These are phyloP conservation scores for Lippia alba DNA, from an alignment of 305 asterid species.

Conservation along the genomic window DNA sequence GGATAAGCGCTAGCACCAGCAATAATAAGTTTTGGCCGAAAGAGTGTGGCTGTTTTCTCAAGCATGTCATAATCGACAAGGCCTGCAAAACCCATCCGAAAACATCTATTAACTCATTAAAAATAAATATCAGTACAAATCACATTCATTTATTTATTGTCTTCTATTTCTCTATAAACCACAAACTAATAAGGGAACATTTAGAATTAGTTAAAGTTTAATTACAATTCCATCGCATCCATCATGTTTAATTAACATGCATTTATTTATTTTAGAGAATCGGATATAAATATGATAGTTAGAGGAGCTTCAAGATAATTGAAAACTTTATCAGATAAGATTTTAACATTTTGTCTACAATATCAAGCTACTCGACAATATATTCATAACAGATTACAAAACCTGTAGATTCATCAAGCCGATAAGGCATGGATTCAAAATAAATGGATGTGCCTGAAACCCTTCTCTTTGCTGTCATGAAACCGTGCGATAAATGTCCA, in stretches of 20 bases:
- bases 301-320: too few relatives aligned
- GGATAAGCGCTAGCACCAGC: slow-evolving; percentile 98
- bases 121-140: too few relatives aligned
- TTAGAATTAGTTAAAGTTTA: too few relatives aligned
- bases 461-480: slow-evolving; percentile 94
- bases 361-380: background rate
- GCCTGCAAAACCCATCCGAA: slow-evolving; percentile 50
- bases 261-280: too few relatives aligned
- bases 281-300: too few relatives aligned
- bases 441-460: slow-evolving; percentile 95
- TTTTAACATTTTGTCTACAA: background rate
- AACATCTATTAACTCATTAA: slow-evolving; percentile 1
- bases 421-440: slow-evolving; percentile 96
- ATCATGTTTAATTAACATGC: too few relatives aligned
- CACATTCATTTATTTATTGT: too few relatives aligned
- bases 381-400: background rate
- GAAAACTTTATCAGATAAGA: too few relatives aligned
- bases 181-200: too few relatives aligned
- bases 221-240: too few relatives aligned
- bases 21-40: slow-evolving; percentile 96
- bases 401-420: slow-evolving; percentile 92
- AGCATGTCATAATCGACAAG: slow-evolving; percentile 92
- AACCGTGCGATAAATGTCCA: slow-evolving; percentile 90
- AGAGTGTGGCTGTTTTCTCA: slow-evolving; percentile 82
- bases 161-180: too few relatives aligned